A percentile compares a stretch with the other conserved stretches of the same genome.
Conservation (phyloP, 768 basidiomycete species). For the Tricholoma hemisulphureum region DNA sequence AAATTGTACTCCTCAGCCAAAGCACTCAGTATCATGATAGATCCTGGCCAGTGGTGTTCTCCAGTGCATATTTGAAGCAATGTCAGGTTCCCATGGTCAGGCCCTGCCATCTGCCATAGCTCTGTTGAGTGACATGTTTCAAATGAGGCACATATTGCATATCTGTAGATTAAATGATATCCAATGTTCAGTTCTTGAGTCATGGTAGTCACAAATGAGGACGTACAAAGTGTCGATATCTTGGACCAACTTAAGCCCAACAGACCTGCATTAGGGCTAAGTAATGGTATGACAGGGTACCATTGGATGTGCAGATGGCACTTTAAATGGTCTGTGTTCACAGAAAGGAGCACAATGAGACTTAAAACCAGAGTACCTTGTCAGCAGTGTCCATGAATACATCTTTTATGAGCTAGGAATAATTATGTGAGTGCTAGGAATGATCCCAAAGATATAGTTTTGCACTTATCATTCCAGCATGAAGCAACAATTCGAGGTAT, state of each 20-base stretch:
- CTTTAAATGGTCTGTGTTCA: slow-evolving; percentile 95
- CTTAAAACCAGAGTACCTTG: slow-evolving; percentile 83
- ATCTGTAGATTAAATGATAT: slow-evolving; percentile 98
- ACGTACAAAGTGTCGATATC: slow-evolving; percentile 96
- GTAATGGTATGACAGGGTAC: slow-evolving; percentile 92
- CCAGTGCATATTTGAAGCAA: slow-evolving; percentile 95
- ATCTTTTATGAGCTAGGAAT: slow-evolving; percentile 78
- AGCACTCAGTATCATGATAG: slow-evolving; percentile 93
- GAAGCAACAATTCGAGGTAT: slow-evolving; percentile 85
- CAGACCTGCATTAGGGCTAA: slow-evolving; percentile 92
- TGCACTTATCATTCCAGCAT: slow-evolving; percentile 87
- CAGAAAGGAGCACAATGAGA: slow-evolving; percentile 83
- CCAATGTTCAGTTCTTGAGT: slow-evolving; percentile 97
- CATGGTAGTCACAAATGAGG: slow-evolving; percentile 92
- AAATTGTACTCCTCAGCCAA: slow-evolving; percentile 93
- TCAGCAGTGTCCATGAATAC: slow-evolving; percentile 86
- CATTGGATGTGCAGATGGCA: slow-evolving; percentile 92
- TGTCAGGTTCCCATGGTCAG: slow-evolving; percentile 93
- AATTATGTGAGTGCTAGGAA: not conserved
- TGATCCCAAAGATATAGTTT: not conserved
- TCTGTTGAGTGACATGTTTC: not conserved
- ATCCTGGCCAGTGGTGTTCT: slow-evolving; percentile 98
- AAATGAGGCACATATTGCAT: slow-evolving; percentile 11
- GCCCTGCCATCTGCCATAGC: slow-evolving; percentile 83
- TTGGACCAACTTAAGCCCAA: slow-evolving; percentile 94